A percentile compares a stretch with the other conserved stretches of the same genome.
phyloP scores from a whole-genome alignment of 345 rosid species.

The Noccaea caerulescens region DNA sequence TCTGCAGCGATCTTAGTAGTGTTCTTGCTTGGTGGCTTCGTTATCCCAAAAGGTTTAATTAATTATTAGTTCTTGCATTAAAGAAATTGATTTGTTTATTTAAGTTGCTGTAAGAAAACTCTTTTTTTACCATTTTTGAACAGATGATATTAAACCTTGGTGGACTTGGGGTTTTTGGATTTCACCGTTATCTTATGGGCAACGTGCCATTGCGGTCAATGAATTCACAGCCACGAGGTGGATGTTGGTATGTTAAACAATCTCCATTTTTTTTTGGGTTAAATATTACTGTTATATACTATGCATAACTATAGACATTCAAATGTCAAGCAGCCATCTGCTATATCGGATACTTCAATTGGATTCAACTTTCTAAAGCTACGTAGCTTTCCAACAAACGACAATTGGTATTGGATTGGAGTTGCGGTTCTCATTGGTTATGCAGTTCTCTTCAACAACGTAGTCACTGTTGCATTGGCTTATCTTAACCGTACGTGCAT shows the following conservation, averaged over 20 bases:
- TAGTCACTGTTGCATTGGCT: constrained; percentile 73
- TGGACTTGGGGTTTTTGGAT: constrained; percentile 97
- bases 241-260: constrained; percentile 55
- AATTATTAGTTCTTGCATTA: not conserved
- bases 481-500: constrained; percentile 61
- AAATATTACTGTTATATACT: constrained; percentile 5
- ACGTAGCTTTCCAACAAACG: constrained; percentile 55
- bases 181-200: constrained; percentile 82
- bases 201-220: constrained; percentile 77
- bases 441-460: constrained; percentile 64
- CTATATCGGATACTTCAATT: constrained; percentile 52
- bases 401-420: constrained; percentile 88
- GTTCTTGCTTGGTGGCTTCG: constrained; percentile 87
- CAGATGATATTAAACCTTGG: constrained; percentile 81
- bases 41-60: constrained; percentile 72
- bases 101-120: constrained; percentile 3
- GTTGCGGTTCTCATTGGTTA: constrained; percentile 64
- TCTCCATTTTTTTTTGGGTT: not conserved
- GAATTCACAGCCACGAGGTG: constrained; percentile 85
- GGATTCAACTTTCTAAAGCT: constrained; percentile 66
- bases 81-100: not conserved
- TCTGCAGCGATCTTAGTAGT: constrained; percentile 64
- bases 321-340: constrained; percentile 59
- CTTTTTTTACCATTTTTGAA: not conserved
- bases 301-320: not conserved